Evolutionary conservation across 495 filamentous ascomycete species (phyloP), one percentile per base, ranked within the genome.

Genomic region (Penicillium herquei): DNA sequence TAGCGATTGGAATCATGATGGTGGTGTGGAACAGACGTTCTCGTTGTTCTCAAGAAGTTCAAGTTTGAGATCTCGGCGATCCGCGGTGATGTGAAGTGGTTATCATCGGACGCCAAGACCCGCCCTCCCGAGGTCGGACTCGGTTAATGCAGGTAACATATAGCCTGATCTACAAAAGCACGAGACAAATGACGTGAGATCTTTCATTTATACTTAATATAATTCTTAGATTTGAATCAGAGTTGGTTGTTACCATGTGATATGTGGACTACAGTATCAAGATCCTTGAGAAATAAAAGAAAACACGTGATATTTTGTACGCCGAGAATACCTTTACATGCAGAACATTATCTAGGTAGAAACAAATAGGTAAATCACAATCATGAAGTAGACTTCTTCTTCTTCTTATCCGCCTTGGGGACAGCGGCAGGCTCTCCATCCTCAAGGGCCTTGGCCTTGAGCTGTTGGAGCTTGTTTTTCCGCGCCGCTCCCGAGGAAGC

Each of bases 381-480:
- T 66, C 70, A 76, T 73, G 69, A 71, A 56, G 66, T 69, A 32
- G 73, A 70, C 69, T 75, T 74, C 66, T 64, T 72, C 70, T 75
- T 77, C 67, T 75, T 75, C 69, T 75, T 77, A 39, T 55, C 58
- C 7, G 65, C 63, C 58, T 71, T 74, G 16, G 63, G 39, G 12
- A 67, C 55, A 6, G 56, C 63, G 18, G 35, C 61, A 16, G 68
- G 35, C 49, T 70, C 64, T 34, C 72, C 71, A 43, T 77, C 76
- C 34, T 71, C 72, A 50, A 77, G 61, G 32, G 77, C 75, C 68
- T 75, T 63, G 35, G 70, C 72, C 69, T 81, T 82, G 59, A 78
- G 79, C 68, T 79, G 66, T 62, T 74, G 70, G n/a, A 81, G 74
- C 67, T 78, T 82, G 55, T 83, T 81, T 67, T 86, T 84, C 64